These are phyloP conservation scores for Westerdykella ornata DNA, from an alignment of 2,329 filamentous ascomycete species.

Conservation along the genomic window DNA sequence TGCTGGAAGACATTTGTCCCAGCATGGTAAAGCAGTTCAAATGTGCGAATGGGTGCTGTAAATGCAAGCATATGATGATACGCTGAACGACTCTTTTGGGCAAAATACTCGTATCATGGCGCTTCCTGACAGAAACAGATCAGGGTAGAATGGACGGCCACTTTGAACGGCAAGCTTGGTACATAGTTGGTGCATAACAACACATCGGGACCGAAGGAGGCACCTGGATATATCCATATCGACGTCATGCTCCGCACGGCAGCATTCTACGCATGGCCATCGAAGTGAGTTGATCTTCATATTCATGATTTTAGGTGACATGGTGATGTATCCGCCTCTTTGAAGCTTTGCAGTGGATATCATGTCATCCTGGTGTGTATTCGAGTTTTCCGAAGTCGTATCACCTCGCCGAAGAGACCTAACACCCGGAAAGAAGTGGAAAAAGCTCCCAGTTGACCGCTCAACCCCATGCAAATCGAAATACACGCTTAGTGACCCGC, in stretches of 20 bases:
- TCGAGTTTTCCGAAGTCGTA: constrained; percentile 22
- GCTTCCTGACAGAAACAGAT: too few relatives aligned
- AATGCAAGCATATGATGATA: too few relatives aligned
- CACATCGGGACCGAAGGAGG: too few relatives aligned
- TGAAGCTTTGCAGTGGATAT: neutral
- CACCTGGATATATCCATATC: neutral
- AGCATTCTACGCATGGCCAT: neutral
- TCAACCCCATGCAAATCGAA: constrained; percentile 16
- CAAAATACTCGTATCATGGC: too few relatives aligned
- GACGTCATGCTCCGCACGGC: neutral
- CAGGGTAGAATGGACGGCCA: too few relatives aligned
- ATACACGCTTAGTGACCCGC: constrained; percentile 56
- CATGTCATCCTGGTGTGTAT: constrained; percentile 1
- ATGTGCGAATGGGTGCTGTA: too few relatives aligned
- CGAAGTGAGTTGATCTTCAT: constrained; percentile 1
- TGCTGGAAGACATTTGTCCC: too few relatives aligned
- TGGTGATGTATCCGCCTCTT: neutral
- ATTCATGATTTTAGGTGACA: constrained; percentile 2
- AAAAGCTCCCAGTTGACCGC: constrained; percentile 25
- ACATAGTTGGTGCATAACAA: too few relatives aligned
- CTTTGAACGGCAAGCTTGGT: too few relatives aligned
- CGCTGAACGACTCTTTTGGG: too few relatives aligned
- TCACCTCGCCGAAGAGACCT: constrained; percentile 31
- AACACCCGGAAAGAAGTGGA: constrained; percentile 33
- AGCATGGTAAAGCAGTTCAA: too few relatives aligned